A percentile compares a stretch with the other conserved stretches of the same genome.
Conservation (phyloP, 2,329 filamentous ascomycete genomes). For the Chaetomium olivaceum region DNA sequence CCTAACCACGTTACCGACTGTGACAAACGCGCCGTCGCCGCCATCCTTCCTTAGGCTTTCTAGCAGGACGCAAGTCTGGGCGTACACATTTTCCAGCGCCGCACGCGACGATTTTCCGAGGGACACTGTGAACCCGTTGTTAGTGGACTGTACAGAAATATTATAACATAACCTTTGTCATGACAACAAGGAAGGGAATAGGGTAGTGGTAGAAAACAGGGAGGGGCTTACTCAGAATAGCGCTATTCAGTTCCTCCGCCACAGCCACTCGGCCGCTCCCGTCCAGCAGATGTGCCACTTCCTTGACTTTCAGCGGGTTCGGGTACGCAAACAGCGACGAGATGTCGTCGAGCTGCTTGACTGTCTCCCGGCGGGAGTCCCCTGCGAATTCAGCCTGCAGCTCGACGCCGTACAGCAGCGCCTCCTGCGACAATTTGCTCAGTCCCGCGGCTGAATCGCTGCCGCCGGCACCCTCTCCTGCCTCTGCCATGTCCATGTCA, state of each 20-base stretch:
- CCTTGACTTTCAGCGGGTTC: constrained; percentile 72
- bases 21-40: constrained; percentile 80
- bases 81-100: constrained; percentile 79
- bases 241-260: constrained; percentile 91
- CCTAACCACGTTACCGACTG: constrained; percentile 52
- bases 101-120: constrained; percentile 87
- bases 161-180: background rate
- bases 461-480: constrained; percentile 42
- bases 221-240: constrained; percentile 72
- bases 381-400: constrained; percentile 75
- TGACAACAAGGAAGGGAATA: background rate
- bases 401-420: constrained; percentile 76
- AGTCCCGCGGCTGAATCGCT: constrained; percentile 22
- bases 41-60: constrained; percentile 78
- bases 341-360: constrained; percentile 75
- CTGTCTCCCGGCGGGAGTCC: constrained; percentile 69
- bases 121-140: constrained; percentile 59
- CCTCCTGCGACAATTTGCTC: constrained; percentile 62
- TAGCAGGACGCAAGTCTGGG: constrained; percentile 84
- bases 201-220: background rate
- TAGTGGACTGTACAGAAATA: background rate
- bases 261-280: constrained; percentile 72
- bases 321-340: constrained; percentile 86
- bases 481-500: constrained; percentile 57
- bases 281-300: constrained; percentile 77